These are phyloP conservation scores for Galerina sulciceps DNA, from an alignment of 768 basidiomycete genomes.

Conservation along the genomic window DNA sequence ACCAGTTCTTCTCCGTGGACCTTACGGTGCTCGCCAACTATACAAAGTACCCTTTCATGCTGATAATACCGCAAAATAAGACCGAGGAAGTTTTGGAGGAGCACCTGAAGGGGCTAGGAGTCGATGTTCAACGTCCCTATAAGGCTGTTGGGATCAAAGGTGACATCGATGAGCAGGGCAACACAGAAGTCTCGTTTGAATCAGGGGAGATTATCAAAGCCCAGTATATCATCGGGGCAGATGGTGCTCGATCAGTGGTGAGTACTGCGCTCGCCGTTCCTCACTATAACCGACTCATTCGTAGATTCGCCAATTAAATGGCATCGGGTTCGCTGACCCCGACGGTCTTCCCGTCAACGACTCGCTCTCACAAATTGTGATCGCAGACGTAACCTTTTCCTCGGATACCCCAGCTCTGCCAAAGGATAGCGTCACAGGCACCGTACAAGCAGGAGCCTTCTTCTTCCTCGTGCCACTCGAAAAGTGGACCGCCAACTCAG, in stretches of 20 bases:
- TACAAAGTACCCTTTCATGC: not conserved
- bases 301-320: constrained; percentile 1
- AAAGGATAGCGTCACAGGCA: not conserved
- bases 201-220: constrained; percentile 5
- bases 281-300: not conserved
- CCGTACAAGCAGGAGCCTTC: not conserved
- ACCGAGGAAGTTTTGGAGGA: not conserved
- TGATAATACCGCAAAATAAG: not conserved
- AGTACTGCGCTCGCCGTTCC: not conserved
- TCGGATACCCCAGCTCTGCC: not conserved
- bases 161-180: not conserved
- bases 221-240: constrained; percentile 6
- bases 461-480: not conserved
- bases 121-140: not conserved
- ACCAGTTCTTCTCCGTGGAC: not conserved
- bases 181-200: constrained; percentile 3
- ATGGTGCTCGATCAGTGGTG: constrained; percentile 2
- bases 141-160: not conserved
- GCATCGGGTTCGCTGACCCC: constrained; percentile 1
- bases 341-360: not conserved
- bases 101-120: not conserved
- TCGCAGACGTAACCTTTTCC: constrained; percentile 3
- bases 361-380: not conserved
- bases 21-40: not conserved
- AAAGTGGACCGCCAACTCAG: not conserved